Evolutionary conservation across 805 yeast genomes (phyloP), one percentile per base, ranked within the genome.

Genomic region (Myxozyma vanderwaltii): DNA sequence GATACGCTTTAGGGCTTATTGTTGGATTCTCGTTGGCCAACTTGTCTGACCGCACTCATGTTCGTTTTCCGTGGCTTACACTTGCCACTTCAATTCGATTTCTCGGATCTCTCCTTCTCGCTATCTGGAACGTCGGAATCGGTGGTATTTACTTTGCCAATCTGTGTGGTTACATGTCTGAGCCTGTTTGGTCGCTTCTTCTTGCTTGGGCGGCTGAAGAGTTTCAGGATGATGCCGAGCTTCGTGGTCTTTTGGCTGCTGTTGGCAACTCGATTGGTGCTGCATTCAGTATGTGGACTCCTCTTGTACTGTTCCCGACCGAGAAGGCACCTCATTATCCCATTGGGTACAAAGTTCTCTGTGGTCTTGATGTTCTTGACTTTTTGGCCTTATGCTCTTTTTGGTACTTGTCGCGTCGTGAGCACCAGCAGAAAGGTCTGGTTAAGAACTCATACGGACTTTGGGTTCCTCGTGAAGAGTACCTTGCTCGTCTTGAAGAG

Each of bases 1-100:
- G 71, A 19, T 71, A 70, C 50, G 75, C 67, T 21, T 54, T 68
- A 13, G 72, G 72, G 21, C 63, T 72, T 26, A 59, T 72, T 6
- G 63, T 64, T 41, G 70, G 71, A 2, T 61, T 71, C 49, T 56
- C 64, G 35, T 51, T 69, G 48, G 66, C 75, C 1, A 67, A 69
- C 64, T 40, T 70, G 10, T 71, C 75, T 17, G 75, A 72, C 59
- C 64, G 65, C 33, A 66, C 67, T 39, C 67, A 68, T 19, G 68
- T 65, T 50, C 63, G 75, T 49, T 72, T 71, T 56, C 65, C 70
- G 2, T 36, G 68, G 35, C 69, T 71, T 21, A 60, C 66, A 7
- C 59, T 40, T 19, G 63, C 63, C 0, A 59, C 63, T 17, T 4
- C 36, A 17, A 36, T 56, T 24, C 33, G 63, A 23, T 46, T 56